Evolutionary conservation across 495 filamentous ascomycete species (phyloP).

Genomic region (Pseudoneurospora amorphoporcata): DNA sequence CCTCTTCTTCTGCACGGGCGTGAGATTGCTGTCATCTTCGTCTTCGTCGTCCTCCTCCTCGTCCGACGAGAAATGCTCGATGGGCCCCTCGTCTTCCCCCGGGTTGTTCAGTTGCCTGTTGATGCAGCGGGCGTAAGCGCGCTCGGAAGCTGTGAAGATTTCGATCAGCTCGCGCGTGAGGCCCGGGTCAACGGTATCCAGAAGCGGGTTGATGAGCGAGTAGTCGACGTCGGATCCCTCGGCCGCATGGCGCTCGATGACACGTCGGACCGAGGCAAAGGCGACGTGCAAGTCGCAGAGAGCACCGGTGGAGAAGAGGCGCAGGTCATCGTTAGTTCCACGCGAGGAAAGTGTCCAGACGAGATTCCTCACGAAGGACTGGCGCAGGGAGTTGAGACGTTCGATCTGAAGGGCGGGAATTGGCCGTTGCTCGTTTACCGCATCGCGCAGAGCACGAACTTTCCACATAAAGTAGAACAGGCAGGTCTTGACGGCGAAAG

Average conservation of each 20-base stretch:
- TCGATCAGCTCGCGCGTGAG: slow-evolving; percentile 54
- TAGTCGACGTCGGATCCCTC: slow-evolving; percentile 22
- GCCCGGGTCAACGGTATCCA: slow-evolving; percentile 49
- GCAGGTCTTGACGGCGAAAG: slow-evolving; percentile 57
- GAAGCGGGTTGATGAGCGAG: slow-evolving; percentile 49
- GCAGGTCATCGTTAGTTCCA: slow-evolving; percentile 60
- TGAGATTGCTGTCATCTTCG: slow-evolving; percentile 46
- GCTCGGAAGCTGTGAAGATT: slow-evolving; percentile 66
- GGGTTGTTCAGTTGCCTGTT: slow-evolving; percentile 55
- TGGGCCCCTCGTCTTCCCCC: slow-evolving; percentile 55
- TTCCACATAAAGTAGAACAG: slow-evolving; percentile 97
- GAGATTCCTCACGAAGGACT: slow-evolving; percentile 49
- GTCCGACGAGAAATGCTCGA: slow-evolving; percentile 38
- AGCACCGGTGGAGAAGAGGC: slow-evolving; percentile 60
- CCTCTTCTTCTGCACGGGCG: slow-evolving; percentile 43
- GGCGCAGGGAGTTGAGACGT: slow-evolving; percentile 45
- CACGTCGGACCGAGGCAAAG: slow-evolving; percentile 58
- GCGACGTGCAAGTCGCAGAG: slow-evolving; percentile 74
- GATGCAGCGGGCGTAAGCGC: slow-evolving; percentile 58
- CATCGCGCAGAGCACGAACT: slow-evolving; percentile 39
- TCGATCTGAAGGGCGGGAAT: slow-evolving; percentile 43
- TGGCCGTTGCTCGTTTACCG: slow-evolving; percentile 30
- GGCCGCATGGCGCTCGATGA: slow-evolving; percentile 15
- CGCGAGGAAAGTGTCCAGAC: slow-evolving; percentile 54
- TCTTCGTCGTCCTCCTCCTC: slow-evolving; percentile 49